Percentiles rank a stretch among this genome's conserved stretches.
phyloP scores from a whole-genome alignment of 1,284 basidiomycete species.

The Meripilus lineatus region DNA sequence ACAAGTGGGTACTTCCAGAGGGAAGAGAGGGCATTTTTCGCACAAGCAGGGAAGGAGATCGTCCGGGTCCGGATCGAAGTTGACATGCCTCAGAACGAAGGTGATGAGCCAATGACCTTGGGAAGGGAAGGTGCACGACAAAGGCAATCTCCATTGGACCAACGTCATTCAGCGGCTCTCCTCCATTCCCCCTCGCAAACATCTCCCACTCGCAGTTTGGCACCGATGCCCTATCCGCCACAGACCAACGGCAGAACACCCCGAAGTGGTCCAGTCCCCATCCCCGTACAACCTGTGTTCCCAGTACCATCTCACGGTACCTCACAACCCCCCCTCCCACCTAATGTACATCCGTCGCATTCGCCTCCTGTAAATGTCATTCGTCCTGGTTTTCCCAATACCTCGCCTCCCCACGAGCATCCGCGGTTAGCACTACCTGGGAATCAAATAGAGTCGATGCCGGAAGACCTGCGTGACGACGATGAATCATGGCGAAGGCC shows the following conservation, averaged over 20 bases:
- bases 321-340: not conserved
- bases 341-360: not conserved
- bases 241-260: not conserved
- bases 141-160: too few relatives aligned
- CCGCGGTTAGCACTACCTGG: not conserved
- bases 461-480: too few relatives aligned
- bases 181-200: too few relatives aligned
- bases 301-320: not conserved
- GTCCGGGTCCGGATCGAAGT: constrained; percentile 65
- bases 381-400: not conserved
- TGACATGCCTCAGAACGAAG: constrained; percentile 31
- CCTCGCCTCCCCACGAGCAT: constrained; percentile 1
- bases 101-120: not conserved
- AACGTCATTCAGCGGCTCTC: too few relatives aligned
- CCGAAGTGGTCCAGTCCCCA: constrained; percentile 1
- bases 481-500: constrained; percentile 66
- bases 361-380: not conserved
- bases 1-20: constrained; percentile 66
- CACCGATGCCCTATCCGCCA: constrained; percentile 9
- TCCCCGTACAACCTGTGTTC: constrained; percentile 2
- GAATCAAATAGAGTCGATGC: too few relatives aligned
- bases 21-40: constrained; percentile 73
- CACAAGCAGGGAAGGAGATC: constrained; percentile 68
- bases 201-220: constrained; percentile 1
- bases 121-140: not conserved